A percentile compares a stretch with the other conserved stretches of the same genome.
Conservation (phyloP, 805 yeast species). For the Wickerhamiella parazyma region DNA sequence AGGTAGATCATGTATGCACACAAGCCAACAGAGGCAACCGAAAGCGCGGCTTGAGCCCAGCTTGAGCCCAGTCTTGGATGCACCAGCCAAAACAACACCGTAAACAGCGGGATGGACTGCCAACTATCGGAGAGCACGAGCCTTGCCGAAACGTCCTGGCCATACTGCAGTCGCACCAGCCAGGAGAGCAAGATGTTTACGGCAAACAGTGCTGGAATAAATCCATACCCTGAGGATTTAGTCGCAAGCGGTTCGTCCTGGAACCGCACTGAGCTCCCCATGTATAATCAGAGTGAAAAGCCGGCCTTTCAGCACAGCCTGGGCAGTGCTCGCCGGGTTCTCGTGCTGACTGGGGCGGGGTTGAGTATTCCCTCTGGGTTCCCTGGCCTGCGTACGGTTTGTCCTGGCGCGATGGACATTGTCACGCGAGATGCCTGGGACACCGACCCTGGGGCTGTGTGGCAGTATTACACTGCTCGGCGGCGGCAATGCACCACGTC, state of each 20-base stretch:
- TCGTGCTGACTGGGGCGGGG: slow-evolving; percentile 66
- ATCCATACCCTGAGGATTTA: slow-evolving; percentile 1
- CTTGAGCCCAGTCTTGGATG: slow-evolving; percentile 18
- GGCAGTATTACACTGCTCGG: slow-evolving; percentile 76
- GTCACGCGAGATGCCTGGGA: slow-evolving; percentile 89
- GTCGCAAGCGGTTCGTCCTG: slow-evolving; percentile 7
- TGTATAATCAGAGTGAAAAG: slow-evolving; percentile 11
- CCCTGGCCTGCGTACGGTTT: slow-evolving; percentile 62
- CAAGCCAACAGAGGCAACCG: slow-evolving; percentile 17
- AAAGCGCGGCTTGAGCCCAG: slow-evolving; percentile 10
- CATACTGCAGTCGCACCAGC: slow-evolving; percentile 28
- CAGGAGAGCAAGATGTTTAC: slow-evolving; percentile 26
- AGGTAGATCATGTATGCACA: slow-evolving; percentile 26
- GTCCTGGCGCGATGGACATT: slow-evolving; percentile 71
- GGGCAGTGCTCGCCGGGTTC: slow-evolving; percentile 23
- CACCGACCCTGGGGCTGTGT: slow-evolving; percentile 69
- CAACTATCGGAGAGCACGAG: slow-evolving; percentile 15
- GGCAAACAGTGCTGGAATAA: slow-evolving; percentile 21
- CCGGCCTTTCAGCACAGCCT: slow-evolving; percentile 26
- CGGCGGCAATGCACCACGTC: slow-evolving; percentile 52
- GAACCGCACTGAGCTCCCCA: neutral
- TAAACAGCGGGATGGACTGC: slow-evolving; percentile 24
- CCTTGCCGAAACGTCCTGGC: slow-evolving; percentile 16
- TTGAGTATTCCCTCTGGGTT: slow-evolving; percentile 66
- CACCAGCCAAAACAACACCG: slow-evolving; percentile 19